These are phyloP conservation scores for Trichoderma sp. DNA, from an alignment of 2,329 filamentous ascomycete genomes.

Conservation along the genomic window DNA sequence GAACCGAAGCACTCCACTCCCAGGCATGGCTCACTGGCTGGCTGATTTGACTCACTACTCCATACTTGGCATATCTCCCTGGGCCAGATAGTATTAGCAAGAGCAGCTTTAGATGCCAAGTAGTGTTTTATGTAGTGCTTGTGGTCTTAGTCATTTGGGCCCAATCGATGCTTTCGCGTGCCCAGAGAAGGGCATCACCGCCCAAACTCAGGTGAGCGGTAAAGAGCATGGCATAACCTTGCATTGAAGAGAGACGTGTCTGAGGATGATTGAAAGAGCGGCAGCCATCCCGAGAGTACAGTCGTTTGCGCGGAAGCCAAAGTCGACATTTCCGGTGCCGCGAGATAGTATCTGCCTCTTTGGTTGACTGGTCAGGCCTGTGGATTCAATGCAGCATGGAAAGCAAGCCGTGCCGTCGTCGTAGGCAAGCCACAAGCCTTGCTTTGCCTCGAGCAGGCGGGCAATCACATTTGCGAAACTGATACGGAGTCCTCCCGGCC, in stretches of 20 bases:
- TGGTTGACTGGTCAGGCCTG: background rate
- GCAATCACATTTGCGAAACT: background rate
- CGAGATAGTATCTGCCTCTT: background rate
- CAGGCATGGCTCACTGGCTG: background rate
- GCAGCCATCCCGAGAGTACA: background rate
- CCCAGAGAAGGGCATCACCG: conserved; percentile 5
- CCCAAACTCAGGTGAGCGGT: background rate
- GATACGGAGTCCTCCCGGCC: background rate
- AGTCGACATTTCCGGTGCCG: background rate
- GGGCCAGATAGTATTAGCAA: background rate
- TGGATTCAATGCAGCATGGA: background rate
- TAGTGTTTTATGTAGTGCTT: background rate
- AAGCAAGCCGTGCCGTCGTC: background rate
- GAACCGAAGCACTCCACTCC: background rate
- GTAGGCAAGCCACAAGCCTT: background rate
- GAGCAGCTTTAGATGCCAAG: background rate
- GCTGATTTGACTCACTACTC: background rate
- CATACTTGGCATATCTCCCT: background rate
- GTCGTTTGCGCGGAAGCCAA: background rate
- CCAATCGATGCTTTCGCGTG: background rate
- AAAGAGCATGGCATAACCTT: background rate
- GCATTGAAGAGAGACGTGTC: background rate
- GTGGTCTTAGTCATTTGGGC: background rate
- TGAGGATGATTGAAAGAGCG: conserved; percentile 6
- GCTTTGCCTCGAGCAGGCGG: background rate